Conservation (phyloP, 257 asterid genomes). For the Eucommia ulmoides region DNA sequence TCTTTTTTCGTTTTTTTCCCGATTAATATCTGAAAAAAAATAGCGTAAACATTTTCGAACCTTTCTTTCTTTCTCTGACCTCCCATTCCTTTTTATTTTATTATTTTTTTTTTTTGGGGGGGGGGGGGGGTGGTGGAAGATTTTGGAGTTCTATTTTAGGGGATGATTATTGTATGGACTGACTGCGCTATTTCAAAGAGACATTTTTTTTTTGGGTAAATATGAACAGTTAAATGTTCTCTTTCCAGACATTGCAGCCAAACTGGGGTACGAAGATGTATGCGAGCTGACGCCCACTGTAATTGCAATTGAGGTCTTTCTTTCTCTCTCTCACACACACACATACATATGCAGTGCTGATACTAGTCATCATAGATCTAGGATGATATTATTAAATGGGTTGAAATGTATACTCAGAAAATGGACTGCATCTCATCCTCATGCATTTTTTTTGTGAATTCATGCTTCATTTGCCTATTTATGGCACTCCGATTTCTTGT, state of each 20-base stretch:
- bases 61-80: background rate
- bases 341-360: constrained; percentile 24
- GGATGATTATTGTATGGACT: background rate
- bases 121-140: background rate
- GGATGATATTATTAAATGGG: too few species aligned
- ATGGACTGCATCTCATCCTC: background rate
- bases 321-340: constrained; percentile 42
- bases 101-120: background rate
- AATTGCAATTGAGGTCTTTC: constrained; percentile 65
- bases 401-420: background rate
- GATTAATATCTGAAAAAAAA: background rate
- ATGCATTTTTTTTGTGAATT: background rate
- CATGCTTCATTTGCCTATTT: background rate
- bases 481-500: background rate
- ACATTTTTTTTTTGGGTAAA: background rate
- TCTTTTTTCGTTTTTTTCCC: too few species aligned
- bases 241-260: constrained; percentile 42
- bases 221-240: constrained; percentile 1
- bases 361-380: too few species aligned
- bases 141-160: background rate
- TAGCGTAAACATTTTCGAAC: background rate
- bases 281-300: constrained; percentile 41
- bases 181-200: background rate
- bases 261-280: constrained; percentile 51
- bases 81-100: background rate